These are phyloP conservation scores for Andrographis paniculata DNA, from an alignment of 305 asterid genomes.

Conservation along the genomic window DNA sequence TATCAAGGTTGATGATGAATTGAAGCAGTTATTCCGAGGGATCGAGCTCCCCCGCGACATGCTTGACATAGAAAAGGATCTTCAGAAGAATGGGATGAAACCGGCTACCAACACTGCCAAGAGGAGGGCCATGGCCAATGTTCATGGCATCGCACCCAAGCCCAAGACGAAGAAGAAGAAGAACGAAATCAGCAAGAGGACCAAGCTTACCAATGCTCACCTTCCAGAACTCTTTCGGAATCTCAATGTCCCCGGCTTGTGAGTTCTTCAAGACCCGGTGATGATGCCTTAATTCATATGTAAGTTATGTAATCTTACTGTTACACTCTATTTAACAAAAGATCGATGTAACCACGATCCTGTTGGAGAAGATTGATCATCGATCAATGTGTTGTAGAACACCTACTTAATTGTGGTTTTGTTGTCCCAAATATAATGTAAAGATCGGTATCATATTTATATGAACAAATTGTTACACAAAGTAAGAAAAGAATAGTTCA, in stretches of 20 bases:
- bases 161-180: conserved; percentile 83
- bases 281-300: no score
- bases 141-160: conserved; percentile 55
- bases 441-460: no score
- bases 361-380: no score
- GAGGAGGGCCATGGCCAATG: conserved; percentile 80
- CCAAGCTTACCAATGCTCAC: conserved; percentile 88
- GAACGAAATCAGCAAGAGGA: conserved; percentile 83
- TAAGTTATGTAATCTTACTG: not conserved
- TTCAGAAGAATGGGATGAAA: conserved; percentile 80
- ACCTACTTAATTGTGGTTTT: no score
- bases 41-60: conserved; percentile 78
- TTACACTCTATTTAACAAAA: not conserved
- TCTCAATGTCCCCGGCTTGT: conserved; percentile 32
- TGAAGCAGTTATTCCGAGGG: conserved; percentile 58
- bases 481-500: not conserved
- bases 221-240: conserved; percentile 78
- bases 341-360: no score
- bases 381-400: no score
- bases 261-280: not conserved
- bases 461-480: conserved; percentile 12
- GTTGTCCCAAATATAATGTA: no score
- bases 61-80: conserved; percentile 80
- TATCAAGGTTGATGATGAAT: conserved; percentile 71
- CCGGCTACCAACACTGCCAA: conserved; percentile 87